Base-by-base conservation (phyloP, 2,329 filamentous ascomycete genomes). In the Hyphodiscus sp. region DNA sequence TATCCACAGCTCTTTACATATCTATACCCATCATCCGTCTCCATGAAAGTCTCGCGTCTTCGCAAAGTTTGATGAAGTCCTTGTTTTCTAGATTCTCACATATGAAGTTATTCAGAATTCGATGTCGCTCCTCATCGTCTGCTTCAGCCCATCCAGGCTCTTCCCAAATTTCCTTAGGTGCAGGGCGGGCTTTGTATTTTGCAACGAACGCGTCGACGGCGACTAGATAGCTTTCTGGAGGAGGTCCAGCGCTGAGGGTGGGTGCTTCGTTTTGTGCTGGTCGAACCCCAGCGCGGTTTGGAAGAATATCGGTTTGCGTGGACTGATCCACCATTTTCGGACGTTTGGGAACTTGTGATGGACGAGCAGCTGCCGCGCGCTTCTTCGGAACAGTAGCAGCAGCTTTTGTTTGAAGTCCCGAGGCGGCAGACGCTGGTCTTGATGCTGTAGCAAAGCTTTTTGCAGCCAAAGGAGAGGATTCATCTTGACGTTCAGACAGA, bases 31-130 rank as follows among this genome's bases (percentile, higher is more conserved):
- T 69, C 23, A 26, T 38, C 41, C 72, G 69, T 53, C 69, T 68
- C 78, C 77, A 81, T 56, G 74, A 72, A 13, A 67, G 67, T 49
- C 74, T 73, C 45, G 77, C 70, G 62, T 80, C 76, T 55, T 76
- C 69, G 49, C 76, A 75, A n/a, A 81, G 64, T 18, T 69, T 72
- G 6, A 76, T 52, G 55, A 82, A 81, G 19, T 73, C 68, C 2
- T 74, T 68, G 55, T 77, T 73, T 26, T 76, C 69, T 2, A 81
- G 68, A 53, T 73, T 71, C n/a, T 71, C 69, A 41, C 75, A 69
- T 51, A 82, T 74, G 57, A 78, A 78, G 20, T 75, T 67, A 50
- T 79, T 75, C 18, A 81, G 61, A 11, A 71, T 66, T 10, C 64
- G 63, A 46, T 69, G 65, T 8, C 78, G 70, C 33, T 67, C 63